Evolutionary conservation across 2,329 filamentous ascomycete species (phyloP).

Genomic region (Aspergillus viridinutans): DNA sequence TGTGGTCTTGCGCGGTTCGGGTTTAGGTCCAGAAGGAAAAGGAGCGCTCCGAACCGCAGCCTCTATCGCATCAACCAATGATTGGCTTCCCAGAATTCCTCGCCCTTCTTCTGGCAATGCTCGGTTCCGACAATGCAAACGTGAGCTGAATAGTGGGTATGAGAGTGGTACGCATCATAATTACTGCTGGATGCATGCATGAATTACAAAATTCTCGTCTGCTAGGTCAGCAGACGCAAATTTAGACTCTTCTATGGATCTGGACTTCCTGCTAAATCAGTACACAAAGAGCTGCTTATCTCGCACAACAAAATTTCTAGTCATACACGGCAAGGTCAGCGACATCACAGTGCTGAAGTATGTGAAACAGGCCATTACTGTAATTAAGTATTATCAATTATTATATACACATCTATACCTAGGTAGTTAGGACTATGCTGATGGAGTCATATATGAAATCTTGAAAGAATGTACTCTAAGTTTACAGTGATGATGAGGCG

Average conservation of each 20-base stretch:
- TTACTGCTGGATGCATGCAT: neutral
- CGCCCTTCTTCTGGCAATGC: constrained; percentile 8
- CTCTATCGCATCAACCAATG: neutral
- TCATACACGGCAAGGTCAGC: no score
- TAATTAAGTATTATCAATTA: no score
- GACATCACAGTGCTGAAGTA: no score
- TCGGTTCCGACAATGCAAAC: constrained; percentile 13
- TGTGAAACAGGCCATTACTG: no score
- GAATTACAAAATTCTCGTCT: neutral
- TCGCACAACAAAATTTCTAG: no score
- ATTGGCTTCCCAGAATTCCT: neutral
- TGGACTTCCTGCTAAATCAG: neutral
- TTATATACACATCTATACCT: no score
- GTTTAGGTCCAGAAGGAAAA: constrained; percentile 16
- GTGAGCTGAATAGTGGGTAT: neutral
- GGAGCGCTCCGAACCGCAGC: constrained; percentile 32
- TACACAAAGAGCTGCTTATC: neutral
- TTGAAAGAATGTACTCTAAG: neutral
- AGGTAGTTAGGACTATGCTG: no score
- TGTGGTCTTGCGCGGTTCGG: constrained; percentile 1
- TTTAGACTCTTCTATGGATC: constrained; percentile 13
- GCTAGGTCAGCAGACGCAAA: constrained; percentile 7
- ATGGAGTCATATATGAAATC: no score
- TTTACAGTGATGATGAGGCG: neutral
- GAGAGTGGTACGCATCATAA: neutral